Percentiles rank a stretch among this genome's conserved stretches.
Conservation (phyloP, 2,329 filamentous ascomycete genomes). For the Dendryphion nanum region DNA sequence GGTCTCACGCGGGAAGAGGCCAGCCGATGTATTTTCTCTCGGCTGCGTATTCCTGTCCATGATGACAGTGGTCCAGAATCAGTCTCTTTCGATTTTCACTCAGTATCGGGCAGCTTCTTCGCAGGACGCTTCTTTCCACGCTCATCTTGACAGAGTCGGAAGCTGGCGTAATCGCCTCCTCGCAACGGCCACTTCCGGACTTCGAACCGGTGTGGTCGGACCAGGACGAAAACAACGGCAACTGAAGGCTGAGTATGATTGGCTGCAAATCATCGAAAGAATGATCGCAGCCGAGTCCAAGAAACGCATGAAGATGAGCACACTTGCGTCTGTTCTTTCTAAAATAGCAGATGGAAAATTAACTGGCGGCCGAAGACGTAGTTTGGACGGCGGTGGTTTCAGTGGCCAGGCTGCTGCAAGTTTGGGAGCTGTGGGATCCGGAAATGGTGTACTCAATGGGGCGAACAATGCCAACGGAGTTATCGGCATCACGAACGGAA, state of each 20-base stretch:
- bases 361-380: conserved; percentile 27
- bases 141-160: conserved; percentile 37
- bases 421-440: conserved; percentile 9
- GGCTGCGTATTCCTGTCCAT: conserved; percentile 42
- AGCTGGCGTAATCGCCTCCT: conserved; percentile 33
- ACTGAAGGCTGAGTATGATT: conserved; percentile 32
- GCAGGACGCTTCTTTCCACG: conserved; percentile 39
- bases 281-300: conserved; percentile 35
- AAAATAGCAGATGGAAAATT: conserved; percentile 28
- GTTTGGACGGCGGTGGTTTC: conserved; percentile 34
- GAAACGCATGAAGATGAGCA: conserved; percentile 34
- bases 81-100: conserved; percentile 32
- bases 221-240: conserved; percentile 31
- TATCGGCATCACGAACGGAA: conserved; percentile 3
- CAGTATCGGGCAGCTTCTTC: conserved; percentile 34
- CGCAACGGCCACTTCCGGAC: conserved; percentile 28
- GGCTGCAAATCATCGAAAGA: conserved; percentile 36
- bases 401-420: conserved; percentile 27
- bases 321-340: conserved; percentile 20
- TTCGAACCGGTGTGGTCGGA: conserved; percentile 27
- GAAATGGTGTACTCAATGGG: background rate
- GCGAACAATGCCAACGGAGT: background rate
- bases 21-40: conserved; percentile 40
- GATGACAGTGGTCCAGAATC: conserved; percentile 38
- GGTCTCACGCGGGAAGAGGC: conserved; percentile 35